A percentile compares a stretch with the other conserved stretches of the same genome.
Conservation (phyloP, 345 rosid species). For the Murraya koenigii region DNA sequence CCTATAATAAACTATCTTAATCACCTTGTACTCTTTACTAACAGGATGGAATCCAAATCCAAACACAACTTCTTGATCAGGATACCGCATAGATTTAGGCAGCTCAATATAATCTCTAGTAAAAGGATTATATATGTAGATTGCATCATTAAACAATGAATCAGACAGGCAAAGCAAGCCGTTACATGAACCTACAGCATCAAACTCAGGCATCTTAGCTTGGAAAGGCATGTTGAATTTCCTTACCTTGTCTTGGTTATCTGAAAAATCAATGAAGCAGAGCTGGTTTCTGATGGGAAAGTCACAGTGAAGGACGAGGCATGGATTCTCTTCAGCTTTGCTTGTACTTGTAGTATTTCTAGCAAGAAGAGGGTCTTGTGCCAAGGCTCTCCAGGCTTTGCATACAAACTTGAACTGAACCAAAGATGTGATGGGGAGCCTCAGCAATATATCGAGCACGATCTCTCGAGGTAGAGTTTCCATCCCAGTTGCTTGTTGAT, state of each 20-base stretch:
- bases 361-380: slow-evolving; percentile 36
- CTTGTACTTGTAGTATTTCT: slow-evolving; percentile 18
- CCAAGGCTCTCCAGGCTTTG: slow-evolving; percentile 45
- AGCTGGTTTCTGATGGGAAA: slow-evolving; percentile 52
- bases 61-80: slow-evolving; percentile 49
- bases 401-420: slow-evolving; percentile 53
- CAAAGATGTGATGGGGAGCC: slow-evolving; percentile 56
- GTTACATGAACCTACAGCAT: slow-evolving; percentile 56
- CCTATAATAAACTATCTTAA: slow-evolving; percentile 56
- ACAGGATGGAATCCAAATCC: slow-evolving; percentile 57
- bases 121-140: slow-evolving; percentile 59
- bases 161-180: slow-evolving; percentile 59
- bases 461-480: slow-evolving; percentile 64
- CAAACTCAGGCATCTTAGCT: slow-evolving; percentile 43
- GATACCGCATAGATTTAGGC: slow-evolving; percentile 35
- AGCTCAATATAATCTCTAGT: slow-evolving; percentile 39
- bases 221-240: slow-evolving; percentile 38
- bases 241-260: slow-evolving; percentile 30
- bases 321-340: slow-evolving; percentile 25
- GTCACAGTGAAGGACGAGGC: slow-evolving; percentile 65
- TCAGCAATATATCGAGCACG: slow-evolving; percentile 53
- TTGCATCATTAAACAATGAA: slow-evolving; percentile 36
- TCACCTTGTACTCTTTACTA: slow-evolving; percentile 54
- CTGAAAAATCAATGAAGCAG: slow-evolving; percentile 44
- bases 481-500: slow-evolving; percentile 21